Conservation (phyloP, 108 stramenopile genomes). For the Pseudonitzschia multistriata region DNA sequence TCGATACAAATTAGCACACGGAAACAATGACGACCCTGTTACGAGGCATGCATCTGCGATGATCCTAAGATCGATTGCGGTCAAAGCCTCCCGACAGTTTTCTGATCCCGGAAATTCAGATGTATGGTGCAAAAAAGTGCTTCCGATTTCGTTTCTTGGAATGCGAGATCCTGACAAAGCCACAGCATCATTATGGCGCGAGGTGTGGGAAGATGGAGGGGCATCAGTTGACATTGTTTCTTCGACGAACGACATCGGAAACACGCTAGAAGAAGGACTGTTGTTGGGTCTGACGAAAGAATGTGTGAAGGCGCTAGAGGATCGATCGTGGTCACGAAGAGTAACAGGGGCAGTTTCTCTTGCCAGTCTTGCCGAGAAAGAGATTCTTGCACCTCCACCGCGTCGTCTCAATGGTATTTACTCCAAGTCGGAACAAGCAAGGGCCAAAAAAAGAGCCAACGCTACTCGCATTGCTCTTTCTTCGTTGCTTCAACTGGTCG, state of each 20-base stretch:
- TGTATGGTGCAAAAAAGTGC: slow-evolving; percentile 63
- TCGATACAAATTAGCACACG: slow-evolving; percentile 66
- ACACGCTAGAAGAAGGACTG: slow-evolving; percentile 62
- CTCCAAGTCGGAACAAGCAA: slow-evolving; percentile 4
- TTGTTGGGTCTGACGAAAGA: slow-evolving; percentile 49
- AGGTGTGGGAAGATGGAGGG: slow-evolving; percentile 89
- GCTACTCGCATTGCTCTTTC: slow-evolving; percentile 41
- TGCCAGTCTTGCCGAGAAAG: slow-evolving; percentile 48
- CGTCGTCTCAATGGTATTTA: slow-evolving; percentile 10
- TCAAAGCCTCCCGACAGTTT: slow-evolving; percentile 67
- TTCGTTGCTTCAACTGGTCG: slow-evolving; percentile 47
- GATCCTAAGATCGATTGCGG: slow-evolving; percentile 72
- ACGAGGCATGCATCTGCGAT: slow-evolving; percentile 68
- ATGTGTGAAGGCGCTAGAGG: slow-evolving; percentile 48
- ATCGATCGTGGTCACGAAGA: slow-evolving; percentile 70
- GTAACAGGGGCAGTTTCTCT: slow-evolving; percentile 55
- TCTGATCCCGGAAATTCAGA: slow-evolving; percentile 71
- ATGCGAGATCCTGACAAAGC: slow-evolving; percentile 65
- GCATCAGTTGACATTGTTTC: slow-evolving; percentile 42
- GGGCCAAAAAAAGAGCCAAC: slow-evolving; percentile 47
- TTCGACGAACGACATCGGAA: slow-evolving; percentile 41
- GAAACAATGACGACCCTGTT: slow-evolving; percentile 70
- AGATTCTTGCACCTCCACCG: slow-evolving; percentile 62
- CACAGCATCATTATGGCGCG: slow-evolving; percentile 63
- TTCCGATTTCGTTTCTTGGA: slow-evolving; percentile 77